Evolutionary conservation across 495 filamentous ascomycete genomes (phyloP), one percentile per base, ranked within the genome.

Genomic region (Astrocystis sublimbata): DNA sequence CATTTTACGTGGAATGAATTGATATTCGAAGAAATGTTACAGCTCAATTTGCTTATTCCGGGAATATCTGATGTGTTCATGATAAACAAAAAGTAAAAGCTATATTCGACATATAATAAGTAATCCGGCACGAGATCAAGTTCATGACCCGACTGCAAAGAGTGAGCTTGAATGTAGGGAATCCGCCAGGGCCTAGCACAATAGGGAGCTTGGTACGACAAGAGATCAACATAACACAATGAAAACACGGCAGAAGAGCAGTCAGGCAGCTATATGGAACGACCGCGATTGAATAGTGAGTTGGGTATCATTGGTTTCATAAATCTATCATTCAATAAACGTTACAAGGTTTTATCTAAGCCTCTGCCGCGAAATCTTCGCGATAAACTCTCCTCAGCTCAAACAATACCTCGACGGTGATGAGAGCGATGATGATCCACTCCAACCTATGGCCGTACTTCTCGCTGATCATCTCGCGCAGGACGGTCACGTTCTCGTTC

Each of bases 371-470:
- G 17, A 62, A 28, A 17, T 62, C 60, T 49, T 62, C 60, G 30
- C 51, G 60, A 63, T 78, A 83, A 23, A 82, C 68, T 52, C 77
- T 74, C 53, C 82, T 70, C 60, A 85, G 68, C 67, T 79, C 82
- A 67, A 85, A 92, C 10, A 88, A 67, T 19, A 97, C 92, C 75
- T 98, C 94, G 40, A 98, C 88, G 0, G 90, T 85, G 74, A 98
- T 98, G 59, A 98, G 81, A 6, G 89, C 83, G 68, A 98, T 98
- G 67, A 98, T 97, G 71, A 96, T 92, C 92, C 92, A 96, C 76
- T 98, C 94, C n/a, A 98, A 76, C 41, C 90, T 78, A 13, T 92
- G 85, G 9, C 90, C 87, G 73, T 97, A 91, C 63, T 87, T 89
- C 78, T 98, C 93, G 72, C 92, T 97, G 62, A 96, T 79, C 68